These are phyloP conservation scores for Trichoderma semiorbis DNA, from an alignment of 2,329 filamentous ascomycete genomes.

Conservation along the genomic window DNA sequence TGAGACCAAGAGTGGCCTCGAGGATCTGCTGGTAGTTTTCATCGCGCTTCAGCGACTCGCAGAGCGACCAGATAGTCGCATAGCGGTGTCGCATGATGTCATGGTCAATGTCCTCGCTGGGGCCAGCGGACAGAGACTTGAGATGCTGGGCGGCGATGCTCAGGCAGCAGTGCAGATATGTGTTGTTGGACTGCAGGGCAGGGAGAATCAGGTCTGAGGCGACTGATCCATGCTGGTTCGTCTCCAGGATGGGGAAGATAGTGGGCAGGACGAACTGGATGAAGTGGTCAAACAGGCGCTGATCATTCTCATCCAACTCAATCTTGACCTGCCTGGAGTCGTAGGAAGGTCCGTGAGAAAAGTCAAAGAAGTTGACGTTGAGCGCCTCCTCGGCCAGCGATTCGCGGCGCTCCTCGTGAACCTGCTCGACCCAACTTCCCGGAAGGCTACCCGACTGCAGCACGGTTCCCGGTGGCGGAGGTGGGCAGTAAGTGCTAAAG, in stretches of 20 bases:
- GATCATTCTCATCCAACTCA: slow-evolving; percentile 83
- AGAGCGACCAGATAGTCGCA: slow-evolving; percentile 80
- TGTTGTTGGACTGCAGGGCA: slow-evolving; percentile 85
- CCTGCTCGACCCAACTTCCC: slow-evolving; percentile 57
- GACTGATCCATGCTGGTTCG: slow-evolving; percentile 80
- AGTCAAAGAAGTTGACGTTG: slow-evolving; percentile 81
- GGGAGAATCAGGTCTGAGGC: slow-evolving; percentile 80
- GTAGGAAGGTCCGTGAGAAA: slow-evolving; percentile 64
- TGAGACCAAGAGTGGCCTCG: slow-evolving; percentile 89
- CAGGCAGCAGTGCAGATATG: slow-evolving; percentile 92
- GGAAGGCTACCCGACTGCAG: slow-evolving; percentile 59
- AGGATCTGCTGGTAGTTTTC: slow-evolving; percentile 83
- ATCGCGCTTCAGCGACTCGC: slow-evolving; percentile 74
- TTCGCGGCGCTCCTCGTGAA: slow-evolving; percentile 49
- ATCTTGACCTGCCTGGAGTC: slow-evolving; percentile 67
- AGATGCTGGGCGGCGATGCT: slow-evolving; percentile 90
- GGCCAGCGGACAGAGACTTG: slow-evolving; percentile 65
- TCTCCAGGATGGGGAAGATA: slow-evolving; percentile 89
- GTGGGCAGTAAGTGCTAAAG: slow-evolving; percentile 85
- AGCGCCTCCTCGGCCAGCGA: slow-evolving; percentile 63
- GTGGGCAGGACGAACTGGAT: slow-evolving; percentile 81
- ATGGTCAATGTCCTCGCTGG: slow-evolving; percentile 72
- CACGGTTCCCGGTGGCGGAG: slow-evolving; percentile 65
- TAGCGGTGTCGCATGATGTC: slow-evolving; percentile 93
- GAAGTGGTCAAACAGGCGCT: slow-evolving; percentile 85